Percentiles rank a stretch among this genome's conserved stretches.
These are phyloP conservation scores for Trichoderma gracile DNA, from an alignment of 2,329 filamentous ascomycete species.

Conservation along the genomic window DNA sequence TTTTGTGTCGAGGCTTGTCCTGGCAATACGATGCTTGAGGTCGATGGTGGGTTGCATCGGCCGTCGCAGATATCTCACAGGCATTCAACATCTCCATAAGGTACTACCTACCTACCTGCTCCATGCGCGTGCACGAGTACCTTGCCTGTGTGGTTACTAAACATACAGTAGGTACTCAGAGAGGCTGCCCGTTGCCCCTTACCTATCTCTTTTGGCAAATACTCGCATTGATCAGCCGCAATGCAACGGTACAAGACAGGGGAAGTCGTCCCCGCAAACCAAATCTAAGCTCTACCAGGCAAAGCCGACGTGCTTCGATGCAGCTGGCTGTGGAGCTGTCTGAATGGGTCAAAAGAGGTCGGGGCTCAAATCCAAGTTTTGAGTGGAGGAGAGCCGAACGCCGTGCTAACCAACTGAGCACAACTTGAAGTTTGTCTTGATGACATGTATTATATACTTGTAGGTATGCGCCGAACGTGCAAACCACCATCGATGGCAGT, in stretches of 20 bases:
- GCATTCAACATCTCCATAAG: too few relatives aligned
- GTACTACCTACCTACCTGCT: too few relatives aligned
- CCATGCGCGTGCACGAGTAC: neutral
- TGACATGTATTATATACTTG: neutral
- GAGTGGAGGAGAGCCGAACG: neutral
- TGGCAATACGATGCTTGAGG: neutral
- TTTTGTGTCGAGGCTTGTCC: neutral
- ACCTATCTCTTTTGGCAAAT: neutral
- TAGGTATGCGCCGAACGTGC: too few relatives aligned
- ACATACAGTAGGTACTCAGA: neutral
- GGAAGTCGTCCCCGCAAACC: slow-evolving; percentile 10
- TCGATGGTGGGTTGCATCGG: slow-evolving; percentile 3
- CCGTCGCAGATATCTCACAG: neutral
- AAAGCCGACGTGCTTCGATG: slow-evolving; percentile 3
- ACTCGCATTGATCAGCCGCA: slow-evolving; percentile 16
- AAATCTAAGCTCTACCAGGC: slow-evolving; percentile 20
- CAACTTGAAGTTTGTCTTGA: neutral
- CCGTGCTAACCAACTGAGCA: slow-evolving; percentile 1
- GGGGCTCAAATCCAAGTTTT: neutral
- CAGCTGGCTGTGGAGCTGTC: slow-evolving; percentile 11
- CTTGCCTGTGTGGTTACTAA: too few relatives aligned
- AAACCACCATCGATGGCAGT: too few relatives aligned
- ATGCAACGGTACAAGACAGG: slow-evolving; percentile 13
- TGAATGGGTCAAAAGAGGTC: neutral
- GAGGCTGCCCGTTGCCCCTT: neutral